These are phyloP conservation scores for Sporothrix luriei DNA, from an alignment of 2,329 filamentous ascomycete species.

Conservation along the genomic window DNA sequence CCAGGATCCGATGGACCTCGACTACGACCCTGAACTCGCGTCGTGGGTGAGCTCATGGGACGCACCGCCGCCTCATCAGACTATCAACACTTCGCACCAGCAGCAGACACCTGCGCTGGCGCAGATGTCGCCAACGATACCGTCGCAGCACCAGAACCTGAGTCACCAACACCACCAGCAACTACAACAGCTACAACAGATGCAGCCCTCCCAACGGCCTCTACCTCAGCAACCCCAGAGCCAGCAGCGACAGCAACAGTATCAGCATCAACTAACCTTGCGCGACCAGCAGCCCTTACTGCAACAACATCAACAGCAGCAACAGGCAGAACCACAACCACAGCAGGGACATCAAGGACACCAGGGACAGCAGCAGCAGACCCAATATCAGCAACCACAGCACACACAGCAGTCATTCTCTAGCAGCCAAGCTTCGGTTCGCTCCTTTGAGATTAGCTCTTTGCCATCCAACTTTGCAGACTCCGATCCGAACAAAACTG, in stretches of 20 bases:
- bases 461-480: constrained; percentile 20
- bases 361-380: constrained; percentile 16
- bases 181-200: constrained; percentile 21
- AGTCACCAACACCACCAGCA: neutral
- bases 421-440: neutral
- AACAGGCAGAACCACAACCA: constrained; percentile 24
- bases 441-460: constrained; percentile 3
- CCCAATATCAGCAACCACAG: constrained; percentile 2
- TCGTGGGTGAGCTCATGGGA: constrained; percentile 37
- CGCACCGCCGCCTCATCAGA: constrained; percentile 8
- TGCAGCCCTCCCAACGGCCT: constrained; percentile 5
- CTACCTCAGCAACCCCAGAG: constrained; percentile 3
- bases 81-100: neutral
- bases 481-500: neutral
- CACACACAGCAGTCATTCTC: constrained; percentile 29
- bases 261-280: constrained; percentile 19
- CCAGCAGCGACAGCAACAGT: constrained; percentile 10
- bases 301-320: constrained; percentile 25
- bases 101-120: neutral
- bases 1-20: constrained; percentile 41
- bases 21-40: constrained; percentile 39
- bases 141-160: constrained; percentile 17
- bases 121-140: constrained; percentile 15
- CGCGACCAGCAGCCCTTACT: constrained; percentile 14
- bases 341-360: neutral